Base-by-base conservation (phyloP, 2,329 filamentous ascomycete species). In the Dactylonectria macrodidyma region DNA sequence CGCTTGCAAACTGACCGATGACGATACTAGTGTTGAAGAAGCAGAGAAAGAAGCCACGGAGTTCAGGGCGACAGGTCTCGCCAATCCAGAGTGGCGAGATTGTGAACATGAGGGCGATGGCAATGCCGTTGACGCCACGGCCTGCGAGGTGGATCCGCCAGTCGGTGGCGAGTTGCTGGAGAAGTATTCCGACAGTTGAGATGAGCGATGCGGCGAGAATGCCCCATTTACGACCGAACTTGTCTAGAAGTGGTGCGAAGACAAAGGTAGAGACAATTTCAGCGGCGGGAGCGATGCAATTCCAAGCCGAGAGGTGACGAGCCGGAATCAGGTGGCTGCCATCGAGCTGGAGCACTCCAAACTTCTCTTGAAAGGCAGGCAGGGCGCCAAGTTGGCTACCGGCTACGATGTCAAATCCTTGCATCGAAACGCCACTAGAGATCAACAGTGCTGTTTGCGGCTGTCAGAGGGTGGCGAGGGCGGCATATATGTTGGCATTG, bases 31-130 rank as follows among this genome's bases (percentile, higher is more conserved):
- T 77, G 67, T 82, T 82, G 68, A 78, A 76, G 68, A 82, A 75
- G 70, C 80, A 82, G 14, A 82, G 79, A 60, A 78, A 81, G 59
- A 81, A 79, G 3, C 80, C 80, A 9, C 80, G 75, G 7, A 81
- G 74, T 51, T 82, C 80, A 0, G 80, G 80, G 1, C 80, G 74
- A 44, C 73, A 76, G 6, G 71, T 80, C 68, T 82, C 80, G 14
- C 80, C 80, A 59, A 82, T 82, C 79, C 79, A 82, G 12, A 81
- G 66, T 1, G 80, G 80, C 7, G 80, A 77, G n/a, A 81, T 78
- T 2, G 77, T 77, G 61, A 80, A 81, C 69, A 81, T 78, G 2
- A 81, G 78, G 9, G 80, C 80, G 52, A 81, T 78, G 1, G 76
- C 78, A 56, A 58, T 71, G 54, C 75, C 75, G 50, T 78, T 75